Evolutionary conservation across 768 basidiomycete genomes (phyloP).

Genomic region (Tulasnella sp.): DNA sequence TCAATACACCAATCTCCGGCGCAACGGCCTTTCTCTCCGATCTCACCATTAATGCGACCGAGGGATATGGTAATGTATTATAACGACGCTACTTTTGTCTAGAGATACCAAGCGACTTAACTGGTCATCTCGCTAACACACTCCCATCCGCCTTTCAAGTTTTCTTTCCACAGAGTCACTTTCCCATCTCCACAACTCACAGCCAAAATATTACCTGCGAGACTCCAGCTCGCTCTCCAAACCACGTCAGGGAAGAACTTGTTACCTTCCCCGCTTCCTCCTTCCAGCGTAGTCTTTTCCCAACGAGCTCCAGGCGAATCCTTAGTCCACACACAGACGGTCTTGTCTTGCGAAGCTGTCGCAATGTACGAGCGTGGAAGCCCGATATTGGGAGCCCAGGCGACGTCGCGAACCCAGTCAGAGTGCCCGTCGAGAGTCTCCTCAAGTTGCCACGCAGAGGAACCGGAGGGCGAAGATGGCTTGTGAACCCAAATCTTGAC

Average conservation of each 20-base stretch:
- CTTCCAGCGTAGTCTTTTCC: constrained; percentile 70
- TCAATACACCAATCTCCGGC: not conserved
- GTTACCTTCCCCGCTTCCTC: constrained; percentile 38
- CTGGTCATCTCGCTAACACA: constrained; percentile 93
- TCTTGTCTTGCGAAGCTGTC: constrained; percentile 89
- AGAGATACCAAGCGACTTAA: constrained; percentile 32
- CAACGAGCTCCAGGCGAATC: constrained; percentile 65
- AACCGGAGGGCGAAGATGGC: constrained; percentile 43
- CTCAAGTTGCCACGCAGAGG: constrained; percentile 85
- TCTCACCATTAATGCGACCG: not conserved
- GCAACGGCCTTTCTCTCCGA: not conserved
- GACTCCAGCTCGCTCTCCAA: constrained; percentile 98
- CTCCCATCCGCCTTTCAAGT: constrained; percentile 89
- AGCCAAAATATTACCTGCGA: constrained; percentile 91
- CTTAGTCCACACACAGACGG: constrained; percentile 87
- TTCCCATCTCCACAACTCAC: constrained; percentile 98
- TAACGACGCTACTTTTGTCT: not conserved
- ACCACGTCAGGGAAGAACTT: constrained; percentile 95
- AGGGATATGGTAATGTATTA: not conserved
- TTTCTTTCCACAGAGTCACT: constrained; percentile 98
- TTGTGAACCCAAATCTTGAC: constrained; percentile 91
- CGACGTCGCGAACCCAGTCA: constrained; percentile 98
- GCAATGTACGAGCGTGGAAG: constrained; percentile 92
- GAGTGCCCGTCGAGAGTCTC: constrained; percentile 86
- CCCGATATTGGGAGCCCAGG: constrained; percentile 97